phyloP scores from a whole-genome alignment of 2,329 filamentous ascomycete genomes.

The Coniosporium tulheliwenetii region DNA sequence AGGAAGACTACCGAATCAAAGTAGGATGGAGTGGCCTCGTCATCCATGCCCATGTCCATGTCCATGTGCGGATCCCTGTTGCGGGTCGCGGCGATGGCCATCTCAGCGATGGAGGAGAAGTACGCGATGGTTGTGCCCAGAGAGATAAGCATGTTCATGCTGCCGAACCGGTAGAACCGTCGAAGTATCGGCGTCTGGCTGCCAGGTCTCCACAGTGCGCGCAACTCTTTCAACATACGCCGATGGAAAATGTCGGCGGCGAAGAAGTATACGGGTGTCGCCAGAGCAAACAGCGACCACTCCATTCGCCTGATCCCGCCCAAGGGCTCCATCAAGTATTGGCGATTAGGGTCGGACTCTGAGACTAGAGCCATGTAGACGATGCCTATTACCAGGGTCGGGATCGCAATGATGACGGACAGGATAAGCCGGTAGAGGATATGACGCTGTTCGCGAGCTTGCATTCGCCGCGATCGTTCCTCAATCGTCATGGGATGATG shows the following conservation, averaged over 20 bases:
- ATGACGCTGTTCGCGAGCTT: conserved; percentile 50
- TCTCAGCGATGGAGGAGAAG: conserved; percentile 62
- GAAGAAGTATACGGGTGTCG: conserved; percentile 72
- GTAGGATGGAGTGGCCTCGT: conserved; percentile 35
- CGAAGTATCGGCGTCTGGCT: conserved; percentile 58
- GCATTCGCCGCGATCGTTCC: conserved; percentile 61
- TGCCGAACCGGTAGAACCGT: conserved; percentile 83
- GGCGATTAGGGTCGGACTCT: conserved; percentile 37
- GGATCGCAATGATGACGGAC: conserved; percentile 55
- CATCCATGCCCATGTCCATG: conserved; percentile 2
- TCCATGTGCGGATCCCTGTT: too few species aligned
- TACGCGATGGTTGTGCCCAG: conserved; percentile 81
- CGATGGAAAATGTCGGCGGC: conserved; percentile 74
- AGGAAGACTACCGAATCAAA: conserved; percentile 90
- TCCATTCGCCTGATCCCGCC: conserved; percentile 56
- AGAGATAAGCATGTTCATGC: conserved; percentile 91
- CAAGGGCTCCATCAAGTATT: conserved; percentile 56
- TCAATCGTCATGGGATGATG: conserved; percentile 73
- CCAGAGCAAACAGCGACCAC: conserved; percentile 64
- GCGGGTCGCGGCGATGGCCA: conserved; percentile 40
- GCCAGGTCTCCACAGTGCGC: conserved; percentile 58
- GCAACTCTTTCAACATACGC: conserved; percentile 63
- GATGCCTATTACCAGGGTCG: conserved; percentile 75
- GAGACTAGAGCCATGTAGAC: conserved; percentile 78
- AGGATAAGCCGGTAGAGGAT: conserved; percentile 57